Evolutionary conservation across 129 eudicot genomes (phyloP).

Genomic region (Pseudognaphalium luteoalbum): DNA sequence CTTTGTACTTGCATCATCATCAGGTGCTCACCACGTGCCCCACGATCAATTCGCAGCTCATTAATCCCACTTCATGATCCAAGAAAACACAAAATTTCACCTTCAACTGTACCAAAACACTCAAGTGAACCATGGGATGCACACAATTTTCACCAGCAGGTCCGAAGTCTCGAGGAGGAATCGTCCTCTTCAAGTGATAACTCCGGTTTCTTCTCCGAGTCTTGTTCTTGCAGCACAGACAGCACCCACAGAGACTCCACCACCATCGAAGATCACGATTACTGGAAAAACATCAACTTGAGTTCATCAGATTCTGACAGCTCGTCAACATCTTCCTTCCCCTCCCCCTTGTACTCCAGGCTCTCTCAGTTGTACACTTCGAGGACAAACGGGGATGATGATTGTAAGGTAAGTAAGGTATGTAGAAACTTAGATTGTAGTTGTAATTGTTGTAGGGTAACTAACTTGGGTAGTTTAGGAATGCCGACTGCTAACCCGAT

Average conservation of each 20-base stretch:
- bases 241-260: slow-evolving; percentile 49
- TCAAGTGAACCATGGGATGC: slow-evolving; percentile 36
- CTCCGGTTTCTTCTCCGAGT: slow-evolving; percentile 66
- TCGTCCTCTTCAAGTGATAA: slow-evolving; percentile 57
- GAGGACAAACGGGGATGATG: slow-evolving; percentile 4
- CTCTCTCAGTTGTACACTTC: slow-evolving; percentile 41
- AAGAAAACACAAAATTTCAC: slow-evolving; percentile 29
- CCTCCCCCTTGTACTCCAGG: slow-evolving; percentile 58
- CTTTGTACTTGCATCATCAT: slow-evolving; percentile 1
- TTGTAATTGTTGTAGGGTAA: slow-evolving; percentile 50
- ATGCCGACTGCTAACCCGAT: slow-evolving; percentile 32
- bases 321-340: slow-evolving; percentile 60
- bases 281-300: slow-evolving; percentile 38
- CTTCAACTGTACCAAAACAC: slow-evolving; percentile 27
- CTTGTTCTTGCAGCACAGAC: slow-evolving; percentile 62
- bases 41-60: slow-evolving; percentile 60
- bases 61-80: slow-evolving; percentile 40
- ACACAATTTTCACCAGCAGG: slow-evolving; percentile 18
- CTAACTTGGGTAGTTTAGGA: slow-evolving; percentile 54
- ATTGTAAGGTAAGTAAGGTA: slow-evolving; percentile 25
- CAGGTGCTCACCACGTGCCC: slow-evolving; percentile 94
- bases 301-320: slow-evolving; percentile 73
- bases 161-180: slow-evolving; percentile 46
- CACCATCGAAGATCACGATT: slow-evolving; percentile 49
- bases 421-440: slow-evolving; percentile 57